Percentiles rank a stretch among this genome's conserved stretches.
Conservation (phyloP, 805 yeast genomes). For the Groenewaldozyma salmanticensis region DNA sequence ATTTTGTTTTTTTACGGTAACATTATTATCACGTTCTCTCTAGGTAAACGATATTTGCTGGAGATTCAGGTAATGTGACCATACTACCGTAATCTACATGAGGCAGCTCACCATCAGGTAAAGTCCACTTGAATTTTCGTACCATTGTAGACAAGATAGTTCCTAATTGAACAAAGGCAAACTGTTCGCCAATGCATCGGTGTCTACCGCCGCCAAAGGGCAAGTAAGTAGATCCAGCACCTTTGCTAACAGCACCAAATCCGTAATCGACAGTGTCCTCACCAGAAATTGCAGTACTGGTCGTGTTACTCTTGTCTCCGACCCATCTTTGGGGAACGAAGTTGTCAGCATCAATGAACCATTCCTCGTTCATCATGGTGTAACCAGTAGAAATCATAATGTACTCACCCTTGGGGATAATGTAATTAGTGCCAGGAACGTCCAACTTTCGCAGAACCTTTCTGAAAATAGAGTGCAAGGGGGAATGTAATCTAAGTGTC, state of each 20-base stretch:
- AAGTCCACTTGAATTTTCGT: conserved; percentile 68
- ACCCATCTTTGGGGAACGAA: conserved; percentile 88
- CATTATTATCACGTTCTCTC: no score
- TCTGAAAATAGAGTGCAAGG: conserved; percentile 92
- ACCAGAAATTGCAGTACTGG: conserved; percentile 11
- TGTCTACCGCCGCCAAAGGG: conserved; percentile 99
- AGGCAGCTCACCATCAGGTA: conserved; percentile 41
- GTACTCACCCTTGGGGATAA: conserved; percentile 82
- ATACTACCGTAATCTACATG: conserved; percentile 72
- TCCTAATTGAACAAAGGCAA: conserved; percentile 90
- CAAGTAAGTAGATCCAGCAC: conserved; percentile 89
- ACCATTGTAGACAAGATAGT: conserved; percentile 67
- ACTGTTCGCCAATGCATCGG: conserved; percentile 98
- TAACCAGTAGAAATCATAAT: conserved; percentile 93
- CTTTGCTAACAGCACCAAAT: conserved; percentile 93
- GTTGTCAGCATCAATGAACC: conserved; percentile 63
- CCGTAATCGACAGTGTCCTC: conserved; percentile 70
- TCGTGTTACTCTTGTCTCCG: conserved; percentile 20
- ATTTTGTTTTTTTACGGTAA: no score
- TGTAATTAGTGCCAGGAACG: conserved; percentile 68
- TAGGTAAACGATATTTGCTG: conserved; percentile 31
- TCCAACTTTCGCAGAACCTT: conserved; percentile 70
- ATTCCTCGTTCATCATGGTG: conserved; percentile 64
- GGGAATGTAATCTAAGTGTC: conserved; percentile 92
- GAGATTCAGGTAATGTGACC: conserved; percentile 84